Base-by-base conservation (phyloP, 768 basidiomycete genomes). In the Erythrobasidium yunnanense region DNA sequence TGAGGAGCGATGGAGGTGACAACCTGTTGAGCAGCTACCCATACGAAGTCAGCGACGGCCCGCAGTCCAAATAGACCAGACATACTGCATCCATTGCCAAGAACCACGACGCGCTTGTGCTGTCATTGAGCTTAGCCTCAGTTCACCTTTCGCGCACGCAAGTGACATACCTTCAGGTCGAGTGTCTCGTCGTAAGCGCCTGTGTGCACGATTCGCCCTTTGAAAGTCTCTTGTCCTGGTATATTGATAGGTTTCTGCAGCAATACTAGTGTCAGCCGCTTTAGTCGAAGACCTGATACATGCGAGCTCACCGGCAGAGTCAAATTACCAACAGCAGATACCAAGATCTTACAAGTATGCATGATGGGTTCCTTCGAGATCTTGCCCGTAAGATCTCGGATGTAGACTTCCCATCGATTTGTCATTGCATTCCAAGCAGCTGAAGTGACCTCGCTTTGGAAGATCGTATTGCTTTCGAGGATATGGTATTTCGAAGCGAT, bases 241-340 rank as follows among this genome's bases (percentile, higher is more conserved):
- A 57, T 18, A 15, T 4, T 38, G 25, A 57, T 17, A 15, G 22
- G 33, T 17, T 57, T 57, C 55, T 57, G 32, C 22, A 38, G 13
- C 22, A 55, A 20, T 32, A 32, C 30, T 32, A 30, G 7, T 22
- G 50, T 30, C 50, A 8, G 15, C 7, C 15, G 50, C 50, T 13
- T 52, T 15, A 20, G 29, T 20, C 18, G 18, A 23, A 52, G 50
- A 23, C 15, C 15, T 23, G 11, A 13, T 52, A 22, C 20, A 13
- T 25, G 18, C 20, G 13, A 52, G 30, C 55, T 35, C 45, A 57
- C 55, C 27, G 55, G 33, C 34, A 57, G 22, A 47, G 55, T 33
- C 55, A 57, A 33, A 27, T 57, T 57, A 6, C 55, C 55, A 23
- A 57, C 55, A 5, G 55, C 55, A 4, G 55, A 57, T 4, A 57